Evolutionary conservation across 305 asterid species (phyloP).

Genomic region (Fraxinus angustifolia): DNA sequence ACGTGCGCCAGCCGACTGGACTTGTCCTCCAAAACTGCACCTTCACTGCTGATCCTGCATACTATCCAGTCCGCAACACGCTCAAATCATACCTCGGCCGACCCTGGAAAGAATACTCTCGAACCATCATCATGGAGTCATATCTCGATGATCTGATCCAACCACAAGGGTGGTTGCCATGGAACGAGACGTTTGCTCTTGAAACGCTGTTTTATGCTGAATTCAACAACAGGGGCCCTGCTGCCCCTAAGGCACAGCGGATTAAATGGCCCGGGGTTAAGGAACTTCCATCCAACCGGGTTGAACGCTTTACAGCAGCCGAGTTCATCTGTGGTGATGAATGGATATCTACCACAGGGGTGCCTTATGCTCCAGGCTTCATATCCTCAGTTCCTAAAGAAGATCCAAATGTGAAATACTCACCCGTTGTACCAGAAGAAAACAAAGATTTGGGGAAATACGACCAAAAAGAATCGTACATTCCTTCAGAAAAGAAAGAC

Average conservation of each 20-base stretch:
- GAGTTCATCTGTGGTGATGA: conserved; percentile 24
- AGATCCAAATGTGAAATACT: conserved; percentile 4
- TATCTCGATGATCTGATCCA: conserved; percentile 30
- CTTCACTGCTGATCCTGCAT: conserved; percentile 24
- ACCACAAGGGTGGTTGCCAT: conserved; percentile 50
- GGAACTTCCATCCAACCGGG: conserved; percentile 27
- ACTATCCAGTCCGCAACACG: conserved; percentile 11
- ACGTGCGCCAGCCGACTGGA: conserved; percentile 31
- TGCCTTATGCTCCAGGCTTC: conserved; percentile 36
- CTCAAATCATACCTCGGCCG: conserved; percentile 39
- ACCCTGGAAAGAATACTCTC: conserved; percentile 50
- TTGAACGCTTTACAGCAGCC: conserved; percentile 26
- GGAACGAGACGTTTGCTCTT: conserved; percentile 28
- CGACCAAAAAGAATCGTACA: not conserved
- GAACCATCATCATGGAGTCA: conserved; percentile 40
- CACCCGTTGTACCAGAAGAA: conserved; percentile 1
- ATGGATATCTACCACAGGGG: conserved; percentile 32
- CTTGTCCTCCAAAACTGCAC: conserved; percentile 42
- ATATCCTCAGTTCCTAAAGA: conserved; percentile 17
- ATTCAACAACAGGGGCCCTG: conserved; percentile 41
- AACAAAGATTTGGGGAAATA: not conserved
- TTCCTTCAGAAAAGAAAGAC: not conserved
- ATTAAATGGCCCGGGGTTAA: conserved; percentile 38
- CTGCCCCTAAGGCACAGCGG: conserved; percentile 26
- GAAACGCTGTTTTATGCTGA: conserved; percentile 48